Conservation (phyloP, 306 rosid species). For the Alnus glutinosa region DNA sequence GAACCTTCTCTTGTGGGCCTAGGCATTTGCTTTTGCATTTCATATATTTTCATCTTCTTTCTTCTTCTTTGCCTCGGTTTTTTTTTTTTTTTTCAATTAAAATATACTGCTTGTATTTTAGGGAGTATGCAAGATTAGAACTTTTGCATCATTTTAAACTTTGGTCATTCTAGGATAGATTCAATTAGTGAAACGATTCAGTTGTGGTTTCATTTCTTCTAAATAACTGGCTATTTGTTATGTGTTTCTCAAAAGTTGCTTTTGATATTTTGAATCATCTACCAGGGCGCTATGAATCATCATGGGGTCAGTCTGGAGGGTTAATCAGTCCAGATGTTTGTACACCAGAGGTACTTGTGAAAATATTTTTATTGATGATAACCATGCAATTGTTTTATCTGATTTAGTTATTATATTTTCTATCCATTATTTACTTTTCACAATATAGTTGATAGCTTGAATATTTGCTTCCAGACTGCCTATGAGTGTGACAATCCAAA, state of each 20-base stretch:
- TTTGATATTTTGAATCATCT: conserved; percentile 34
- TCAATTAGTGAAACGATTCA: background rate
- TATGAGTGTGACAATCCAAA: conserved; percentile 95
- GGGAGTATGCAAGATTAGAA: background rate
- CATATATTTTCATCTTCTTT: background rate
- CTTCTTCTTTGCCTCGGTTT: background rate
- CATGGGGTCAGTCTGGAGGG: conserved; percentile 60
- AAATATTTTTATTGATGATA: conserved; percentile 8
- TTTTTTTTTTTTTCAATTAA: background rate
- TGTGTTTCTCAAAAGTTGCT: conserved; percentile 25
- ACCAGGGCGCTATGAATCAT: conserved; percentile 62
- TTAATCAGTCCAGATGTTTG: conserved; percentile 67
- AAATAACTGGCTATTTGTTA: conserved; percentile 23
- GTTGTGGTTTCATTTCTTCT: conserved; percentile 23
- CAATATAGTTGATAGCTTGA: conserved; percentile 27
- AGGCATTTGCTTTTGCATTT: conserved; percentile 3
- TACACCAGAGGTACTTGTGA: conserved; percentile 80
- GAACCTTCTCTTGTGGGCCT: background rate
- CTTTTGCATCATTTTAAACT: background rate
- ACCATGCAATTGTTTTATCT: conserved; percentile 12
- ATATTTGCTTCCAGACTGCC: conserved; percentile 54
- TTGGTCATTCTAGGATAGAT: conserved; percentile 9
- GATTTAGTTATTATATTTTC: conserved; percentile 15
- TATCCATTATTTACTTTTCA: conserved; percentile 2
- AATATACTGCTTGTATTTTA: background rate